phyloP scores from a whole-genome alignment of 1,139 yeast genomes.

The Komagataea norvegica region DNA sequence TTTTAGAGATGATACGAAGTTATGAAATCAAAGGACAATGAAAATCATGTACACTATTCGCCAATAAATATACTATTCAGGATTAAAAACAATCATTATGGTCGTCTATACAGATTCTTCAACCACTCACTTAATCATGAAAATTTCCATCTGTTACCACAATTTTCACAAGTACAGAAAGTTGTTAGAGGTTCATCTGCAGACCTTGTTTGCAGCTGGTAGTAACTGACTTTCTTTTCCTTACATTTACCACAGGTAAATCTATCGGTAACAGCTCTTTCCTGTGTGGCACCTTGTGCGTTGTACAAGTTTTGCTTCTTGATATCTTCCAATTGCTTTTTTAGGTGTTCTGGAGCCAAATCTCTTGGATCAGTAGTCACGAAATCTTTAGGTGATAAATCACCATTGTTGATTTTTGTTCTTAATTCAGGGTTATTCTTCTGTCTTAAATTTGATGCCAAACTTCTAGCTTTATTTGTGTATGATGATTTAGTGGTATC shows the following conservation, averaged over 20 bases:
- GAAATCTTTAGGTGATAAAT: conserved; percentile 58
- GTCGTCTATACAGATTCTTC: no score
- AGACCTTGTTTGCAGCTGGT: conserved; percentile 95
- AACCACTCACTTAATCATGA: conserved; percentile 35
- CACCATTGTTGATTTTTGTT: conserved; percentile 59
- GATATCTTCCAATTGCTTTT: conserved; percentile 78
- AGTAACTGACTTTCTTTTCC: conserved; percentile 92
- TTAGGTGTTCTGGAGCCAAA: conserved; percentile 87
- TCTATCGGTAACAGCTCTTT: conserved; percentile 93
- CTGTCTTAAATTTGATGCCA: conserved; percentile 59
- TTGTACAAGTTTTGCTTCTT: conserved; percentile 88
- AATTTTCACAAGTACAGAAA: conserved; percentile 93
- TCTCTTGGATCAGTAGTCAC: conserved; percentile 86
- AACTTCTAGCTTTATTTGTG: conserved; percentile 21
- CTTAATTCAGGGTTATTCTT: conserved; percentile 86
- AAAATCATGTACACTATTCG: neutral
- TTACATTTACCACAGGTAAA: conserved; percentile 98
- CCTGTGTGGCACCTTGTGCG: conserved; percentile 98
- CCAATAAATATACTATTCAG: no score
- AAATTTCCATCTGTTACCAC: conserved; percentile 98
- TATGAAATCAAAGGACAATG: neutral
- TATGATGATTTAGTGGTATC: conserved; percentile 33
- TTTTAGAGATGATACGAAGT: conserved; percentile 7
- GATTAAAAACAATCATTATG: no score
- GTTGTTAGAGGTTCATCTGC: conserved; percentile 99